These are phyloP conservation scores for Letharia lupina DNA, from an alignment of 495 filamentous ascomycete species.

Conservation along the genomic window DNA sequence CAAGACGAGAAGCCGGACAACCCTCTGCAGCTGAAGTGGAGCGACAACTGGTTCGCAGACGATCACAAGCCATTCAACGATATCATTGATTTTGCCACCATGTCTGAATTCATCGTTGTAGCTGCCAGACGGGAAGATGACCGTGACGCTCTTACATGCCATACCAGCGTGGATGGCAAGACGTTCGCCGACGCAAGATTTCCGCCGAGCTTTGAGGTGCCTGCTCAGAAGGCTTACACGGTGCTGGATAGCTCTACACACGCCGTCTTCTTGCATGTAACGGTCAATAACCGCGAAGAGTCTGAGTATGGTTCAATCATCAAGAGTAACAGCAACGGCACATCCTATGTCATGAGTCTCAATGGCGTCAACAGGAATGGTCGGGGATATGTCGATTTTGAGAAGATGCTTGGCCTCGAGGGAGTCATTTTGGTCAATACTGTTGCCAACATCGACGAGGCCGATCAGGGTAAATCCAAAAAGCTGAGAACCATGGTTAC, in stretches of 20 bases:
- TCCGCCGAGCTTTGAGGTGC: conserved; percentile 69
- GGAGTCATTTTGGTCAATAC: conserved; percentile 82
- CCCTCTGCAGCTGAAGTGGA: conserved; percentile 61
- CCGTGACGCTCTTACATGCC: conserved; percentile 60
- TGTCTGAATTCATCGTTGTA: conserved; percentile 91
- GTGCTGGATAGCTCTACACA: conserved; percentile 89
- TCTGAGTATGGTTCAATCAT: conserved; percentile 76
- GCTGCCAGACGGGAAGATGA: conserved; percentile 59
- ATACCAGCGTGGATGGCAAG: conserved; percentile 73
- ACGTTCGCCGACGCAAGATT: conserved; percentile 78
- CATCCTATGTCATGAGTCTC: conserved; percentile 79
- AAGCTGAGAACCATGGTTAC: conserved; percentile 82
- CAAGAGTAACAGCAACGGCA: conserved; percentile 97
- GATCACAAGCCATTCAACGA: conserved; percentile 49
- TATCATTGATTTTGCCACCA: conserved; percentile 79
- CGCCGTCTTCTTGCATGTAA: conserved; percentile 86
- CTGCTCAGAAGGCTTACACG: conserved; percentile 73
- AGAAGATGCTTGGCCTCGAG: conserved; percentile 86
- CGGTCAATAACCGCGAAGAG: conserved; percentile 50
- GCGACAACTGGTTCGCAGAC: conserved; percentile 64
- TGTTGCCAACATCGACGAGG: conserved; percentile 60
- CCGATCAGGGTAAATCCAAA: conserved; percentile 59
- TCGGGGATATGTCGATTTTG: conserved; percentile 80
- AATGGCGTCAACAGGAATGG: conserved; percentile 67
- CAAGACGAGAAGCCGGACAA: conserved; percentile 50